Conservation (phyloP, 768 basidiomycete genomes). For the Holtermanniella nyarrowii region DNA sequence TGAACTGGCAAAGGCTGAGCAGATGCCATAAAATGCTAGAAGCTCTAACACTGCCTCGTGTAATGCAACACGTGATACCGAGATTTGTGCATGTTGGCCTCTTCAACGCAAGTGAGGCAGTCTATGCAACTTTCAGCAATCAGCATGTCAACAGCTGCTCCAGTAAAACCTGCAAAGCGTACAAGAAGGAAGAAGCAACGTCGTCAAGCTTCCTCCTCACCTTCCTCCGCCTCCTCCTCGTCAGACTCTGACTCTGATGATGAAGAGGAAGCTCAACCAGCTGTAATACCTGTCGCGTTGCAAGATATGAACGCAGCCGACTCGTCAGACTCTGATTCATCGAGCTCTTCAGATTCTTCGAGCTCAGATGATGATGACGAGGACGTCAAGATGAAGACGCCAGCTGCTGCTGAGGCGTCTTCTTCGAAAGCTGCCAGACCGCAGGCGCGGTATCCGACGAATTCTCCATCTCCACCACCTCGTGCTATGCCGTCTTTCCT, state of each 20-base stretch:
- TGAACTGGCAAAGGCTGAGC: too few species aligned
- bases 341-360: conserved; percentile 9
- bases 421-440: conserved; percentile 12
- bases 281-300: background rate
- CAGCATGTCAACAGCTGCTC: background rate
- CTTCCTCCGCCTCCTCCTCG: background rate
- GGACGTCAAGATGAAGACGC: background rate
- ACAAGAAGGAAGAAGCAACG: background rate
- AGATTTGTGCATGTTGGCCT: background rate
- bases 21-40: background rate
- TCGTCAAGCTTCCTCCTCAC: background rate
- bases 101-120: too few species aligned
- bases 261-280: too few species aligned
- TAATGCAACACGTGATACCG: background rate
- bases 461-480: background rate
- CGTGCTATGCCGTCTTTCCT: conserved; percentile 26
- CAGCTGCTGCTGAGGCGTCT: background rate
- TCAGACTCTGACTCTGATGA: background rate
- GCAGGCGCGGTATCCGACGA: conserved; percentile 2
- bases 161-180: background rate
- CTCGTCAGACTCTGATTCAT: conserved; percentile 6
- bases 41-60: background rate
- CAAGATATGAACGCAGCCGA: background rate
- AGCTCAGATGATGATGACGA: conserved; percentile 16
- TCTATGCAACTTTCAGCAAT: background rate